Conservation (phyloP, 768 basidiomycete species). For the Suillus clintonianus region DNA sequence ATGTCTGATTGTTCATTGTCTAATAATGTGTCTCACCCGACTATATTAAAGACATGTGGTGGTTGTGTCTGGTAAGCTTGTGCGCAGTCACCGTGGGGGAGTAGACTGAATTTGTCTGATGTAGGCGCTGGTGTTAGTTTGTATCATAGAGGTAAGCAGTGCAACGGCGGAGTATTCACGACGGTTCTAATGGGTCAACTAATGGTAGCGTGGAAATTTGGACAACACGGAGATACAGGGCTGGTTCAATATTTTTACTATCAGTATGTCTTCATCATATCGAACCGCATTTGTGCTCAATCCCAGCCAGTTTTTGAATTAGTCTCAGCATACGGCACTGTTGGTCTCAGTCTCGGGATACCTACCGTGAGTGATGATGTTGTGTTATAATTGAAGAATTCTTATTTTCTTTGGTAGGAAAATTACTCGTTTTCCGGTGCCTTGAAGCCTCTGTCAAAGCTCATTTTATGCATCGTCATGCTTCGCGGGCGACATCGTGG, state of each 20-base stretch:
- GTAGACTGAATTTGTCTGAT: slow-evolving; percentile 3
- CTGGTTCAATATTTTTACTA: slow-evolving; percentile 86
- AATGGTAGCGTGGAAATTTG: slow-evolving; percentile 56
- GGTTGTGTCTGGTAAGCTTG: slow-evolving; percentile 53
- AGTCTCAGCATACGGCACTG: slow-evolving; percentile 85
- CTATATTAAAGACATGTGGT: slow-evolving; percentile 85
- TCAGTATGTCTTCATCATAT: slow-evolving; percentile 50
- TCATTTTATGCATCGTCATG: slow-evolving; percentile 88
- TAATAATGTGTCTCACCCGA: background rate
- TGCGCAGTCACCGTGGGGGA: background rate
- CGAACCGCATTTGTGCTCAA: background rate
- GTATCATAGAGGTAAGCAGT: slow-evolving; percentile 82
- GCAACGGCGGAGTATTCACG: background rate
- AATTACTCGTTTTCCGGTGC: slow-evolving; percentile 83
- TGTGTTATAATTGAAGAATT: background rate
- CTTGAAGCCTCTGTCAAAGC: slow-evolving; percentile 79
- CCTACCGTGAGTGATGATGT: slow-evolving; percentile 55
- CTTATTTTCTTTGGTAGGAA: slow-evolving; percentile 45
- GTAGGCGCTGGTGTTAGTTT: slow-evolving; percentile 82
- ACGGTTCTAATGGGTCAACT: slow-evolving; percentile 2
- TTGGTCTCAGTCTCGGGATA: slow-evolving; percentile 89
- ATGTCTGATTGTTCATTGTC: slow-evolving; percentile 18
- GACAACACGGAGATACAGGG: slow-evolving; percentile 49
- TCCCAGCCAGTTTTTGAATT: slow-evolving; percentile 73
- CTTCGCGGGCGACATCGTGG: slow-evolving; percentile 92